Evolutionary conservation across 2,329 filamentous ascomycete species (phyloP).

Genomic region (Metarhizium humberi): DNA sequence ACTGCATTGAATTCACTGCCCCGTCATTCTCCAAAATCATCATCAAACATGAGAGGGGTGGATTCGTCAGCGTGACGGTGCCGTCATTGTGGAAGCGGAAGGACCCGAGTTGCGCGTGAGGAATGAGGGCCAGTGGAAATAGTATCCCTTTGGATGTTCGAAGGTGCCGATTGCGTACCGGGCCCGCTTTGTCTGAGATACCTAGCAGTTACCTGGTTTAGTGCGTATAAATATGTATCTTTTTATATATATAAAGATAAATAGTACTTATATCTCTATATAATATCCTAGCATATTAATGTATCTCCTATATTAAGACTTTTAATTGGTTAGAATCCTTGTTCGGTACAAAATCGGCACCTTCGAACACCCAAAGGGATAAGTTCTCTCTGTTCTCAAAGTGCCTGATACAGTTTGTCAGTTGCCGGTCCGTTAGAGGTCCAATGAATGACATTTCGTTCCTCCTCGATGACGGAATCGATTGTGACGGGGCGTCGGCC

Average conservation of each 20-base stretch:
- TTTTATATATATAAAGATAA: too few relatives aligned
- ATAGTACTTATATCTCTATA: too few relatives aligned
- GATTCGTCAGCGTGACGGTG: slow-evolving; percentile 21
- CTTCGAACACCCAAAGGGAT: too few relatives aligned
- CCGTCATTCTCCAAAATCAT: slow-evolving; percentile 25
- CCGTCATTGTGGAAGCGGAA: slow-evolving; percentile 19
- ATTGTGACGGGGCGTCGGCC: background rate
- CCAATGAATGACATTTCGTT: background rate
- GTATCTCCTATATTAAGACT: too few relatives aligned
- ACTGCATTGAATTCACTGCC: slow-evolving; percentile 18
- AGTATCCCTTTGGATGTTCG: too few relatives aligned
- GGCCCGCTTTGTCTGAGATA: too few relatives aligned
- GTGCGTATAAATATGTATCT: too few relatives aligned
- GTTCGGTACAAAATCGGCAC: too few relatives aligned
- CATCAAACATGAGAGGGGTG: slow-evolving; percentile 17
- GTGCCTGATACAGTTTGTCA: background rate
- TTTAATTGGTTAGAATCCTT: too few relatives aligned
- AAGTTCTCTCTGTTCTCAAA: slow-evolving; percentile 9
- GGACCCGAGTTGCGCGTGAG: slow-evolving; percentile 18
- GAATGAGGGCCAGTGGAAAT: slow-evolving; percentile 18
- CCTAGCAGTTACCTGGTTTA: too few relatives aligned
- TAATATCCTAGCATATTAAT: too few relatives aligned
- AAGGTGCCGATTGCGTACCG: too few relatives aligned
- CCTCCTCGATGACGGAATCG: background rate
- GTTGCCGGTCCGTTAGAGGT: background rate